Percentiles rank a stretch among this genome's conserved stretches.
Evolutionary conservation across 1,284 basidiomycete species (phyloP).

Genomic region (Cystobasidium pallidum): DNA sequence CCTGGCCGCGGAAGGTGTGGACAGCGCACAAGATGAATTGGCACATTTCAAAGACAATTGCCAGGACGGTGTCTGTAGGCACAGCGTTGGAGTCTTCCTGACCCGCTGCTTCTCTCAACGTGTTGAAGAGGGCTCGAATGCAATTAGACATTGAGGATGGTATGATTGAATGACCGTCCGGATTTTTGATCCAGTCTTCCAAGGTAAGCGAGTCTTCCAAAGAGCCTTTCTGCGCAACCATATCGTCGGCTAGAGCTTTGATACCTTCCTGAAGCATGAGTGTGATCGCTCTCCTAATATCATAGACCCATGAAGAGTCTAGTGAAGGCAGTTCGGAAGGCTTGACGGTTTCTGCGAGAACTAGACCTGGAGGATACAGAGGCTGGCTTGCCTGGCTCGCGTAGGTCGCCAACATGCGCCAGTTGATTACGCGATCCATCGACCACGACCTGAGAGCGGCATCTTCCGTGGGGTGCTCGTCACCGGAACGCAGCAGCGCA

Average conservation of each 20-base stretch:
- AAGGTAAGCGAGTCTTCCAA: not conserved
- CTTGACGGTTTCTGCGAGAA: constrained; percentile 14
- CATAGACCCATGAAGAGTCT: constrained; percentile 11
- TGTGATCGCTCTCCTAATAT: not conserved
- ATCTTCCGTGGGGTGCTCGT: constrained; percentile 35
- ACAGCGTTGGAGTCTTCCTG: constrained; percentile 18
- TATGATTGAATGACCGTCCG: constrained; percentile 32
- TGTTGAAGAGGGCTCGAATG: constrained; percentile 29
- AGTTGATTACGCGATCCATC: constrained; percentile 30
- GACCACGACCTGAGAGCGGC: not conserved
- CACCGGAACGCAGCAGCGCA: constrained; percentile 30
- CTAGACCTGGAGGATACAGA: not conserved
- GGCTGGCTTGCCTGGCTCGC: constrained; percentile 28
- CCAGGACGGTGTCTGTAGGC: not conserved
- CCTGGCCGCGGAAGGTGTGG: not conserved
- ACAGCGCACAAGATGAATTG: not conserved
- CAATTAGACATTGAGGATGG: constrained; percentile 16
- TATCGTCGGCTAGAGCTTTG: not conserved
- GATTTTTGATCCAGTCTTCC: constrained; percentile 30
- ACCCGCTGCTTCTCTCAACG: constrained; percentile 8
- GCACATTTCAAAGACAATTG: constrained; percentile 12
- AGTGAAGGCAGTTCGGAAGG: constrained; percentile 23
- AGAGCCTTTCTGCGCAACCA: not conserved
- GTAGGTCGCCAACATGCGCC: constrained; percentile 15
- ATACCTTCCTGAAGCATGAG: not conserved